Percentiles rank a stretch among this genome's conserved stretches.
Conservation (phyloP, 768 basidiomycete species). For the Leccinum longicurvipes region DNA sequence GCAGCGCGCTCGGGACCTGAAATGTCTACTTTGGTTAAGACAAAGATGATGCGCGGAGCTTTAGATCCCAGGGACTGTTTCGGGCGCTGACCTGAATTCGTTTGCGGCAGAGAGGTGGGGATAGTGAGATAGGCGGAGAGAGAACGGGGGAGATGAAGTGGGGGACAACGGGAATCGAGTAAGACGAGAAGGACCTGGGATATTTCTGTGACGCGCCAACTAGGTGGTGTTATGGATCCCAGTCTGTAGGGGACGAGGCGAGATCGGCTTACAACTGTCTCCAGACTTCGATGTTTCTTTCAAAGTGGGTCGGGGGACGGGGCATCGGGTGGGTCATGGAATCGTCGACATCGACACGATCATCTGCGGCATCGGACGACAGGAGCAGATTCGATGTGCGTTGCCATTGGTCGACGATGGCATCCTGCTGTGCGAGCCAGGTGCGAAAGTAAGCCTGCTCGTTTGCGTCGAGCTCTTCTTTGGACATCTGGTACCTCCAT, state of each 20-base stretch:
- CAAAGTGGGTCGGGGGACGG: constrained; percentile 73
- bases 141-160: constrained; percentile 81
- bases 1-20: constrained; percentile 60
- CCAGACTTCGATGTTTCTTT: constrained; percentile 93
- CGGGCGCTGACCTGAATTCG: constrained; percentile 11
- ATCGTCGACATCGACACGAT: constrained; percentile 3
- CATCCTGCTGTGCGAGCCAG: constrained; percentile 72
- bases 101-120: constrained; percentile 1
- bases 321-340: constrained; percentile 40
- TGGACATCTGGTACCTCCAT: constrained; percentile 84
- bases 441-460: constrained; percentile 81
- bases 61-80: constrained; percentile 33
- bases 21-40: constrained; percentile 88
- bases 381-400: constrained; percentile 12
- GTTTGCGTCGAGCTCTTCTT: constrained; percentile 85
- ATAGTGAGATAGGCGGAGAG: constrained; percentile 58
- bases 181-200: constrained; percentile 86
- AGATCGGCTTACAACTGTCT: constrained; percentile 69
- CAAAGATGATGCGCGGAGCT: constrained; percentile 49
- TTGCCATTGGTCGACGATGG: constrained; percentile 51
- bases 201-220: constrained; percentile 92
- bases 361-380: constrained; percentile 1
- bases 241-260: neutral
- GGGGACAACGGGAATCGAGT: constrained; percentile 86
- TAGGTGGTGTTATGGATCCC: constrained; percentile 25